Evolutionary conservation across 176 grass and related monocot species (phyloP).

Genomic region (Raddia distichophylla): DNA sequence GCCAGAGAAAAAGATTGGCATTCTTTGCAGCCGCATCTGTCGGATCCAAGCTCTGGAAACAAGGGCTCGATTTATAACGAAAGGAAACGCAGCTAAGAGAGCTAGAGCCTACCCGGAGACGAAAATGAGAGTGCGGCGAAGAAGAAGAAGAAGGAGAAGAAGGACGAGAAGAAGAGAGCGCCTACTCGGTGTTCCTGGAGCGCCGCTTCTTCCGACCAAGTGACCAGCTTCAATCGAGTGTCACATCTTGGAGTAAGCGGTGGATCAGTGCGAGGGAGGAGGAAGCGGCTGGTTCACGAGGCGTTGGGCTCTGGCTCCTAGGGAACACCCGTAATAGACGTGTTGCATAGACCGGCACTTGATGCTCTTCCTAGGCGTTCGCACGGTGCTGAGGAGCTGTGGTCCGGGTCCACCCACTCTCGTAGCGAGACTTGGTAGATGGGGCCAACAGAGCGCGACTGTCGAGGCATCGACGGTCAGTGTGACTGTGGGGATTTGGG

Average conservation of each 20-base stretch:
- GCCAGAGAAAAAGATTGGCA: too few relatives aligned
- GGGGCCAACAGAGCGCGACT: neutral
- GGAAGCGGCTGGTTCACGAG: constrained; percentile 27
- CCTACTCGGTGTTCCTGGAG: neutral
- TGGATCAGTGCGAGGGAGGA: neutral
- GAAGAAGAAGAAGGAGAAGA: too few relatives aligned
- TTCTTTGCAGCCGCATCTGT: neutral
- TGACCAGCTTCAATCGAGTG: constrained; percentile 16
- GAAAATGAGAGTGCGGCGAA: neutral
- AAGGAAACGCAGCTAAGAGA: too few relatives aligned
- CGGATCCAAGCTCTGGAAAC: neutral
- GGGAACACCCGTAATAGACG: neutral
- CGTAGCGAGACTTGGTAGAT: neutral
- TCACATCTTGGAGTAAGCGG: neutral
- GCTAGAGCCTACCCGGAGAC: too few relatives aligned
- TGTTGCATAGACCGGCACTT: neutral
- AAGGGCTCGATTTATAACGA: too few relatives aligned
- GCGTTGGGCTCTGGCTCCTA: neutral
- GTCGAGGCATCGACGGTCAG: constrained; percentile 4
- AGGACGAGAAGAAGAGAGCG: too few relatives aligned
- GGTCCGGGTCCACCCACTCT: neutral
- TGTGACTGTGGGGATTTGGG: too few relatives aligned
- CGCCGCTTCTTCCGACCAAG: neutral
- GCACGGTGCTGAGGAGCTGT: neutral
- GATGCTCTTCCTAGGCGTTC: neutral